Evolutionary conservation across 805 yeast species (phyloP).

Genomic region (Cyberlindnera misumaiensis): DNA sequence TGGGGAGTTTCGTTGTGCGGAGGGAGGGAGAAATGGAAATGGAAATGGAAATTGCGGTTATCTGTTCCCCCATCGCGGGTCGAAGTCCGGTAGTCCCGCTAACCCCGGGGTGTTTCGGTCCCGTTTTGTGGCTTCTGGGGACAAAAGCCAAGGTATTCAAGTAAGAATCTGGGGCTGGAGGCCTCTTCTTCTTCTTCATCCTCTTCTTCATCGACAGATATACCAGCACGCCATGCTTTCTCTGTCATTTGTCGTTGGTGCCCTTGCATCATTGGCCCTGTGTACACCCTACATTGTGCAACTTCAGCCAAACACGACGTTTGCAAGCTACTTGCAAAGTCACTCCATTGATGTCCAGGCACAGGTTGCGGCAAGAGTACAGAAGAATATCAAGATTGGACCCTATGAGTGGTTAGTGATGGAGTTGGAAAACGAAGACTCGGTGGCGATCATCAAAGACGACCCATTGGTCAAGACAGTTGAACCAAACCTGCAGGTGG

Average conservation of each 20-base stretch:
- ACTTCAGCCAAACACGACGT: neutral
- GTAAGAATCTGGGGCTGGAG: no score
- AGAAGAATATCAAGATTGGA: conserved; percentile 1
- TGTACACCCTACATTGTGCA: neutral
- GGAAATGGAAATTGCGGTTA: no score
- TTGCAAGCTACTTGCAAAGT: neutral
- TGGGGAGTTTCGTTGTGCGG: no score
- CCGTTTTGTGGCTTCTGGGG: no score
- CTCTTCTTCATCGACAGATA: no score
- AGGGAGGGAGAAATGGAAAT: no score
- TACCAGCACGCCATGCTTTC: no score
- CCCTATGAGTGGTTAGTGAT: conserved; percentile 1
- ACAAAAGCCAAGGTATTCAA: no score
- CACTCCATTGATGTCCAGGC: neutral
- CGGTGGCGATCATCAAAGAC: neutral
- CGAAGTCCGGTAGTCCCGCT: no score
- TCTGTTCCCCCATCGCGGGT: no score
- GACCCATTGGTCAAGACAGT: conserved; percentile 1
- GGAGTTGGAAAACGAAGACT: neutral
- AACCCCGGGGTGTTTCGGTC: no score
- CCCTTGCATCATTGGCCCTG: neutral
- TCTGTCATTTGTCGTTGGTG: neutral
- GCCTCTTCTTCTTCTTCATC: no score
- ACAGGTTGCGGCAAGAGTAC: neutral
- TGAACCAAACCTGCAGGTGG: neutral